Percentiles rank a stretch among this genome's conserved stretches.
phyloP scores from a whole-genome alignment of 1,139 yeast species.

The Geotrichum citri-aurantii region DNA sequence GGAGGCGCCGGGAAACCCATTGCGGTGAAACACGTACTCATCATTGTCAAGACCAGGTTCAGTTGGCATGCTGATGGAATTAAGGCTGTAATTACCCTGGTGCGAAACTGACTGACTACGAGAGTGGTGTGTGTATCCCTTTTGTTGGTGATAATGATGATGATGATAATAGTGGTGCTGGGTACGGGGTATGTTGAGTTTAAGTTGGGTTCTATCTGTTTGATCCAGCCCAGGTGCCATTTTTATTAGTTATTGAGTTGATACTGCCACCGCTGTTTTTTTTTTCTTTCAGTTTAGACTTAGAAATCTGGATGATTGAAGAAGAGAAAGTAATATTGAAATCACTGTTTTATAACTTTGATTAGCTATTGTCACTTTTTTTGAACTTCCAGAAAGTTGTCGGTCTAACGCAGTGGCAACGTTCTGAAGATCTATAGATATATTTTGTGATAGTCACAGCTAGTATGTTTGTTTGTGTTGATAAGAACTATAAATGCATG shows the following conservation, averaged over 20 bases:
- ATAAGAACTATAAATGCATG: not conserved
- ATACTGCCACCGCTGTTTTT: not conserved
- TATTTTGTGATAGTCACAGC: not conserved
- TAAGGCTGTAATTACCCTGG: constrained; percentile 1
- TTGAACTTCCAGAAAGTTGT: too few relatives aligned
- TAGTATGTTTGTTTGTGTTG: not conserved
- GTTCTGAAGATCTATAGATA: too few relatives aligned
- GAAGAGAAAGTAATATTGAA: too few relatives aligned
- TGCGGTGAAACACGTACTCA: not conserved
- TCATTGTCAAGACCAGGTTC: not conserved
- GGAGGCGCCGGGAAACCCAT: not conserved
- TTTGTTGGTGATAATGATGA: not conserved
- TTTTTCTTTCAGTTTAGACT: too few relatives aligned
- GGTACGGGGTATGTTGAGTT: not conserved
- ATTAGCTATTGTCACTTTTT: too few relatives aligned
- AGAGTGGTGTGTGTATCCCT: not conserved
- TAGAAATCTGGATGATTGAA: not conserved
- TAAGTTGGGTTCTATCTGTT: not conserved
- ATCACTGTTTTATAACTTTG: too few relatives aligned
- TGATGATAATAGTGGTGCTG: not conserved
- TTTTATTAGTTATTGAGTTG: not conserved
- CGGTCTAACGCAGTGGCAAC: not conserved
- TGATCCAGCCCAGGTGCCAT: not conserved
- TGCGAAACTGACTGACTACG: constrained; percentile 7
- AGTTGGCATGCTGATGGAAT: not conserved